phyloP scores from a whole-genome alignment of 768 basidiomycete species.

The Rhodotorula graminis region DNA sequence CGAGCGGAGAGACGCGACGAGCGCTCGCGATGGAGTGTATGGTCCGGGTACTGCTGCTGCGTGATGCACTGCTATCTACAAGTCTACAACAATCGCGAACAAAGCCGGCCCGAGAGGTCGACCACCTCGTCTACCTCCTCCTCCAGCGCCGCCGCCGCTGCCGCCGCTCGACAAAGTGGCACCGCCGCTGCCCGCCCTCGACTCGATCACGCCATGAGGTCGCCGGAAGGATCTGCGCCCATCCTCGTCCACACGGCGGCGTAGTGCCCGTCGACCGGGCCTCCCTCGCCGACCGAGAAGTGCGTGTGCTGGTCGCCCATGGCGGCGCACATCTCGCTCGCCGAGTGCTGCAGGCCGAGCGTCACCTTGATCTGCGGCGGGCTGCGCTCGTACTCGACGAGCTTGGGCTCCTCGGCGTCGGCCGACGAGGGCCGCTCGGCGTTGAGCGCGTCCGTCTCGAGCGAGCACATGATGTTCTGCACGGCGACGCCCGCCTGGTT shows the following conservation, averaged over 20 bases:
- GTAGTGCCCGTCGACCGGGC: slow-evolving; percentile 21
- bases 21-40: too few species aligned
- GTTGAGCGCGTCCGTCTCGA: slow-evolving; percentile 18
- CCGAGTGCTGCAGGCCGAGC: slow-evolving; percentile 28
- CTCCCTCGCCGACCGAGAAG: slow-evolving; percentile 2
- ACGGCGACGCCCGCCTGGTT: slow-evolving; percentile 39
- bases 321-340: slow-evolving; percentile 25
- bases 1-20: neutral
- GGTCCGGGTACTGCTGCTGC: too few species aligned
- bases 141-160: too few species aligned
- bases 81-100: neutral
- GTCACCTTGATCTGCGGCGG: slow-evolving; percentile 40
- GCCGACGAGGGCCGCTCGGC: neutral
- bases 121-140: neutral
- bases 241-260: neutral
- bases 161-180: too few species aligned
- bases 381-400: slow-evolving; percentile 27
- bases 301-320: slow-evolving; percentile 23
- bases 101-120: too few species aligned
- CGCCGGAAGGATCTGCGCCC: neutral
- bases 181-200: too few species aligned
- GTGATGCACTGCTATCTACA: neutral
- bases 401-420: neutral
- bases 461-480: slow-evolving; percentile 35
- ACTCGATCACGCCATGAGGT: neutral